Percentiles rank a stretch among this genome's conserved stretches.
Conservation (phyloP, 495 filamentous ascomycete genomes). For the Neurospora tetraspora region DNA sequence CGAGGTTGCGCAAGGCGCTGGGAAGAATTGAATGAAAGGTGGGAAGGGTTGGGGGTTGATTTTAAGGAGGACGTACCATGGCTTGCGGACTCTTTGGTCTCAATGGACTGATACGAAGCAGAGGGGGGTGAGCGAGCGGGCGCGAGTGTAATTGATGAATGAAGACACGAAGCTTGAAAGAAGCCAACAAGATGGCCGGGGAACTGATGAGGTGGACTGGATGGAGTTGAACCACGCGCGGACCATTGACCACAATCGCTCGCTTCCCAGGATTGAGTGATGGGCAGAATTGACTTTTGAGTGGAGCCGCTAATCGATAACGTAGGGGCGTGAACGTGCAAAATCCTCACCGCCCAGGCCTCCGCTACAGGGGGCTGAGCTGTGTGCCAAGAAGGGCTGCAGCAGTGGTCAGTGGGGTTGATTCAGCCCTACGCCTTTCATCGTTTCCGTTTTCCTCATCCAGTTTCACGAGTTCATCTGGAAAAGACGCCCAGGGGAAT, state of each 20-base stretch:
- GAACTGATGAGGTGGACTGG: neutral
- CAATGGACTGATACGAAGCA: neutral
- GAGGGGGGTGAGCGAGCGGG: neutral
- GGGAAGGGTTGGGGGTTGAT: neutral
- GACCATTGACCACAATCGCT: neutral
- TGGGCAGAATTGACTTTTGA: conserved; percentile 18
- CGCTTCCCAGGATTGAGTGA: neutral
- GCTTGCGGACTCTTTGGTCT: neutral
- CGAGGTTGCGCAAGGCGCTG: too few species aligned
- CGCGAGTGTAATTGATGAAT: neutral
- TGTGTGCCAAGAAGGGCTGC: neutral
- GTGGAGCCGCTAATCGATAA: conserved; percentile 9
- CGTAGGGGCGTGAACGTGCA: neutral
- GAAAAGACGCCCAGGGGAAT: neutral
- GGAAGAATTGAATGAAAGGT: too few species aligned
- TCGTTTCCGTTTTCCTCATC: neutral
- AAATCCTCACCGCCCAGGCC: neutral
- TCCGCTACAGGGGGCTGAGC: neutral
- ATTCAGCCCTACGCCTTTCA: neutral
- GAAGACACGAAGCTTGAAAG: too few species aligned
- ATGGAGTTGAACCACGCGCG: neutral
- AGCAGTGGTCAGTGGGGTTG: neutral
- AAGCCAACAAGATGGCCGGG: neutral
- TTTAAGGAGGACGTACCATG: conserved; percentile 6
- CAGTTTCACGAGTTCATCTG: neutral